Evolutionary conservation across 2,329 filamentous ascomycete species (phyloP).

Genomic region (Fusarium coicis): DNA sequence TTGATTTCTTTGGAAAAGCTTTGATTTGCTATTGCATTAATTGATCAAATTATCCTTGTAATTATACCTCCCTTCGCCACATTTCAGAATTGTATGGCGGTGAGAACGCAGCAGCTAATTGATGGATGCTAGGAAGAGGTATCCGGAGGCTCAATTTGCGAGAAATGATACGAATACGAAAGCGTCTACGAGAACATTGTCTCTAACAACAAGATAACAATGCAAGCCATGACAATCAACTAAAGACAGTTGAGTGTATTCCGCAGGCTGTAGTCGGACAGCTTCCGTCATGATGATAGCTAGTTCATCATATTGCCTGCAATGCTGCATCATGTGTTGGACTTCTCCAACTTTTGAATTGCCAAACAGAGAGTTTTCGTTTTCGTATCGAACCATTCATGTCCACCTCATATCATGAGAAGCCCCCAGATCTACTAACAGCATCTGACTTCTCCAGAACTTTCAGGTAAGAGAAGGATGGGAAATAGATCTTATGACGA

Average conservation of each 20-base stretch:
- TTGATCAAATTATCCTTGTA: conserved; percentile 5
- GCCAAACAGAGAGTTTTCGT: not conserved
- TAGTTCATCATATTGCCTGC: not conserved
- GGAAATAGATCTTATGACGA: not conserved
- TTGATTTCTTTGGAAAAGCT: not conserved
- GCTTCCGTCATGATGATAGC: not conserved
- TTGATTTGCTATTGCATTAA: conserved; percentile 12
- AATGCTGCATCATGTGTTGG: not conserved
- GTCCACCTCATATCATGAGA: not conserved
- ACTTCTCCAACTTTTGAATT: not conserved
- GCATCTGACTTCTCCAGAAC: not conserved
- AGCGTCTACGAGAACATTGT: conserved; percentile 35
- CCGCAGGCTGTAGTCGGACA: not conserved
- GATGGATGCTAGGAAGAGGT: conserved; percentile 20
- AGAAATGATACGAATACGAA: conserved; percentile 48
- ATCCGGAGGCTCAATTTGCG: conserved; percentile 32
- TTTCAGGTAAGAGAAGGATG: not conserved
- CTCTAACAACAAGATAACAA: not conserved
- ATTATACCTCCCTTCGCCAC: not conserved
- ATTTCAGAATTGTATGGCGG: conserved; percentile 26
- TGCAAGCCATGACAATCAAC: not conserved
- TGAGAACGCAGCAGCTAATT: conserved; percentile 26
- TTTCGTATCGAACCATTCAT: conserved; percentile 1
- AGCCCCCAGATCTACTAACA: not conserved
- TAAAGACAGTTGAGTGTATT: not conserved